Conservation (phyloP, 257 asterid species). For the Solanum chaucha region DNA sequence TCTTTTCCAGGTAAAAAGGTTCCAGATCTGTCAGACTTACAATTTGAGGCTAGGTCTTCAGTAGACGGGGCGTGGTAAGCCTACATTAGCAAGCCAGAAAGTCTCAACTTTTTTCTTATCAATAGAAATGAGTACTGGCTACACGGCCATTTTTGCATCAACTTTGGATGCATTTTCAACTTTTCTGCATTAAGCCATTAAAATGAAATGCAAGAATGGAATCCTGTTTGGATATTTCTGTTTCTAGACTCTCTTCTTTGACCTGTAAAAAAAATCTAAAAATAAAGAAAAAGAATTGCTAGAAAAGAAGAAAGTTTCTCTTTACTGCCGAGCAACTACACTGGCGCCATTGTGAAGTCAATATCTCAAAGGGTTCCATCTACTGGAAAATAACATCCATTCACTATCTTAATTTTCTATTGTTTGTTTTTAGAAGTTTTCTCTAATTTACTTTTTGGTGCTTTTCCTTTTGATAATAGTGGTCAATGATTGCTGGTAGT, state of each 20-base stretch:
- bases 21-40: slow-evolving; percentile 38
- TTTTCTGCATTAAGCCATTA: not conserved
- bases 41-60: slow-evolving; percentile 77
- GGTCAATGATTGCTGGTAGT: not conserved
- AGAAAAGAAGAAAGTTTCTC: not conserved
- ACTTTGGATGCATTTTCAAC: not conserved
- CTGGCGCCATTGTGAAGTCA: not conserved
- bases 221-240: not conserved
- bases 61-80: slow-evolving; percentile 86
- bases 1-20: slow-evolving; percentile 35
- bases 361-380: not conserved
- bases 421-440: not conserved
- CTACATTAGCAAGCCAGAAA: not conserved
- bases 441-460: not conserved
- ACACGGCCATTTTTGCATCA: not conserved
- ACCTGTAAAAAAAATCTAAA: not conserved
- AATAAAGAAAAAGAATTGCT: not conserved
- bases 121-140: not conserved
- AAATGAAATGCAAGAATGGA: not conserved
- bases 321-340: not conserved
- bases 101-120: not conserved
- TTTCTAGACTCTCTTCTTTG: not conserved
- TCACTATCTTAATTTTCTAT: not conserved
- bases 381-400: not conserved
- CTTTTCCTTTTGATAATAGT: not conserved